Evolutionary conservation across 495 filamentous ascomycete genomes (phyloP), one percentile per base, ranked within the genome.

Genomic region (Daldinia childiae): DNA sequence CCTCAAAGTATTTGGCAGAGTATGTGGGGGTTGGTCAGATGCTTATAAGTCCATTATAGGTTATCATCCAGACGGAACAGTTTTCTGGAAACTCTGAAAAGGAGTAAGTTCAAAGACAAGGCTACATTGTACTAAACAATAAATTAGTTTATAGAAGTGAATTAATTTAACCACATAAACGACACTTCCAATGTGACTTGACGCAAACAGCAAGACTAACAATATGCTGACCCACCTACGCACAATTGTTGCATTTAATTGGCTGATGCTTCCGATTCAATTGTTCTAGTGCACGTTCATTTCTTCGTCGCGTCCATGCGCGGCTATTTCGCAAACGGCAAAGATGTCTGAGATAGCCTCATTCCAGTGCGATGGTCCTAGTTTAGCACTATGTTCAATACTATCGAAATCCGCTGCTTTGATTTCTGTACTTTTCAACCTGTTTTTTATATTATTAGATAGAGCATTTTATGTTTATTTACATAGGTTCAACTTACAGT

Each of bases 1-100:
- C 61, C 66, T 72, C 7, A 69, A 77, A 27, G 65, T 79, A 0
- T 80, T 81, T 58, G 72, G 80, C 26, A 26, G 1, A 26, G 27
- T 29, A 29, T 6, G 27, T 5, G 4, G 27, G 27, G 27, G 27
- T 6, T 29, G 27, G 6, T 29, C 27, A 6, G 27, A 6, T 6
- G 27, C 29, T 6, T 6, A 30, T 30, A 30, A 30, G 29, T 30
- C 29, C 5, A 26, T 26, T 3, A 27, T 27, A 27, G 27, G 27
- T 27, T 27, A 27, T 3, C 3, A 26, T 3, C 24, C 24, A 1
- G 27, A 29, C 27, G 6, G 3, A 29, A 29, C 7, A 8, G 7
- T 8, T 30, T 30, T 30, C 7, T 8, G 1, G 29, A 30, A 30
- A 30, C 29, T 11, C 30, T 32, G 8, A 9, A 11, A 32, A 11